Percentiles rank a stretch among this genome's conserved stretches.
phyloP scores from a whole-genome alignment of 2,329 filamentous ascomycete genomes.

The Trichothecium sympodiale region DNA sequence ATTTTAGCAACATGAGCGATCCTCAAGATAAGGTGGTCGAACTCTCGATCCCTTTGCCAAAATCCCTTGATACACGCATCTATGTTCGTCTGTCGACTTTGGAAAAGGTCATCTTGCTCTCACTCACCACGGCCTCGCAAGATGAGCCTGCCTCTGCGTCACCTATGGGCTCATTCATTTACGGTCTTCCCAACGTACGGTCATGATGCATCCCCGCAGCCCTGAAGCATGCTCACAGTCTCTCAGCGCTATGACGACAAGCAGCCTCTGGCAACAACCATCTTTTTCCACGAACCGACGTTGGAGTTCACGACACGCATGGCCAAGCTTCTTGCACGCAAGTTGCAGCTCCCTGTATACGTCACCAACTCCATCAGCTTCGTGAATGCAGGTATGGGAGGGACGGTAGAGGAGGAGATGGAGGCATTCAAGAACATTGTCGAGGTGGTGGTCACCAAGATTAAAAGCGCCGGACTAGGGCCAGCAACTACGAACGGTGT shows the following conservation, averaged over 20 bases:
- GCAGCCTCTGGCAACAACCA: conserved; percentile 63
- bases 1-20: conserved; percentile 26
- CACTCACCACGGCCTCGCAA: conserved; percentile 45
- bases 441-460: conserved; percentile 41
- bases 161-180: conserved; percentile 80
- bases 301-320: conserved; percentile 80
- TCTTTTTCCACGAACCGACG: conserved; percentile 66
- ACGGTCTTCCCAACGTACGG: conserved; percentile 79
- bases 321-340: conserved; percentile 71
- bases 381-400: conserved; percentile 60
- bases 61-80: conserved; percentile 48
- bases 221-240: conserved; percentile 2
- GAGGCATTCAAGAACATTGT: conserved; percentile 70
- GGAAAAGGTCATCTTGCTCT: conserved; percentile 46
- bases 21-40: conserved; percentile 14
- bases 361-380: conserved; percentile 83
- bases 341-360: conserved; percentile 66
- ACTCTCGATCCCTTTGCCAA: conserved; percentile 49
- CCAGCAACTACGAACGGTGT: conserved; percentile 3
- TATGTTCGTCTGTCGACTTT: conserved; percentile 49
- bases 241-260: conserved; percentile 37
- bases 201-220: not conserved
- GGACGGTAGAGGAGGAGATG: conserved; percentile 88
- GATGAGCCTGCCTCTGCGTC: conserved; percentile 39
- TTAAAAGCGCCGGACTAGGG: conserved; percentile 11